Evolutionary conservation across 2,329 filamentous ascomycete genomes (phyloP), one percentile per base, ranked within the genome.

Genomic region (Phaeosphaeriaceae sp.): DNA sequence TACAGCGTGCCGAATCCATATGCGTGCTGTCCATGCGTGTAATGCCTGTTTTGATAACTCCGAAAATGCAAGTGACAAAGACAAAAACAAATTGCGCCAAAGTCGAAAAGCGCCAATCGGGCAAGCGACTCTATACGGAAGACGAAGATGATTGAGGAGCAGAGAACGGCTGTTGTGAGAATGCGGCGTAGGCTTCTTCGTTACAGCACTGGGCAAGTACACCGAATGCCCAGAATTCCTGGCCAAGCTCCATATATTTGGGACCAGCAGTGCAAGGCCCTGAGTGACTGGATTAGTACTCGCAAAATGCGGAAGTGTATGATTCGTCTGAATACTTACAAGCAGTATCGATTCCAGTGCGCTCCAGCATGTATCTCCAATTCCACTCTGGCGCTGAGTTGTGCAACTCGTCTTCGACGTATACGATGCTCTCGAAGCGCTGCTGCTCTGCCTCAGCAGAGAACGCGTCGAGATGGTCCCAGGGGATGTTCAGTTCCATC

Each of bases 291-390:
- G 5, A 15, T 40, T 40, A 40, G 35, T 6, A 40, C 30, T 40
- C 3, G 15, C 15, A n/a, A 40, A 40, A n/a, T 5, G 15, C 11
- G 15, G 15, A 8, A n/a, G 8, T 17, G 35, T 6, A 40, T 40
- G 35, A 8, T 6, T 24, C 26, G 35, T 2, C 15, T 22, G 49
- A n/a, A 28, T 49, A 42, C 32, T 32, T 13, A 43, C 9, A 47
- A n/a, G 40, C 8, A 32, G 22, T 43, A 8, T 13, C n/a, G 15
- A 30, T 22, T 8, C 67, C 48, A 6, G 63, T 46, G 21, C 58
- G 32, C 40, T 65, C 58, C 30, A 71, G 51, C 66, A 70, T 69
- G 30, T 67, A 58, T 59, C 61, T 66, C 68, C 68, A 71, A 49
- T 71, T 71, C 67, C 67, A 71, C 49, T 70, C 68, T 7, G 67